Evolutionary conservation across 2,329 filamentous ascomycete genomes (phyloP).

Genomic region (Arthroderma uncinatum): DNA sequence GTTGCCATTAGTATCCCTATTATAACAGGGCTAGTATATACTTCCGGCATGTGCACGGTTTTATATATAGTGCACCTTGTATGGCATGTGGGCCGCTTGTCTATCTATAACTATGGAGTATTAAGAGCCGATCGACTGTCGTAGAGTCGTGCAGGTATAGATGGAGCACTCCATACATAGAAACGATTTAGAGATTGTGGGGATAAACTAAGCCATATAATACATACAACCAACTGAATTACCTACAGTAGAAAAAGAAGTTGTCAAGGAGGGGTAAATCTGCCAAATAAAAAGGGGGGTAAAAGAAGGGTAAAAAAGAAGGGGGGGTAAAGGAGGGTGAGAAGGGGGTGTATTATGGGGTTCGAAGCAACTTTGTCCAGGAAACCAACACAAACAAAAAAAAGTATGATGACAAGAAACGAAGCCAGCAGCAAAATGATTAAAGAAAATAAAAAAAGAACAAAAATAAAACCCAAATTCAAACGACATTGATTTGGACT

Average conservation of each 20-base stretch:
- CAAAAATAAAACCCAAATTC: not conserved
- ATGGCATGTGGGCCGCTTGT: not conserved
- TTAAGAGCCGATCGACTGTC: not conserved
- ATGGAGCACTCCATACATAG: not conserved
- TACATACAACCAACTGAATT: slow-evolving; percentile 1
- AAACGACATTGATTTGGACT: not conserved
- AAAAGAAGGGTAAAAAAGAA: not conserved
- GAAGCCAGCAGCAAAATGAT: not conserved
- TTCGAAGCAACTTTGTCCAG: not conserved
- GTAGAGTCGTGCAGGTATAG: not conserved
- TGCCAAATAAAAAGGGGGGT: not conserved
- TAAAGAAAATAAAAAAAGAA: not conserved
- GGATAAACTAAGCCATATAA: not conserved
- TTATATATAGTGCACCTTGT: not conserved
- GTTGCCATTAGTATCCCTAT: not conserved
- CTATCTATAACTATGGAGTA: too few relatives aligned
- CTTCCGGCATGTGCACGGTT: not conserved
- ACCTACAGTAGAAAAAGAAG: not conserved
- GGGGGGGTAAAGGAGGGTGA: not conserved
- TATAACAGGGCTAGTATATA: not conserved
- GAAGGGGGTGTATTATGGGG: not conserved
- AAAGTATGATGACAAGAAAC: not conserved
- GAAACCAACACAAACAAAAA: not conserved
- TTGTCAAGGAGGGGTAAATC: too few relatives aligned
- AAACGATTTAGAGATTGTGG: not conserved